These are phyloP conservation scores for Neurospora terricola DNA, from an alignment of 495 filamentous ascomycete species.

Conservation along the genomic window DNA sequence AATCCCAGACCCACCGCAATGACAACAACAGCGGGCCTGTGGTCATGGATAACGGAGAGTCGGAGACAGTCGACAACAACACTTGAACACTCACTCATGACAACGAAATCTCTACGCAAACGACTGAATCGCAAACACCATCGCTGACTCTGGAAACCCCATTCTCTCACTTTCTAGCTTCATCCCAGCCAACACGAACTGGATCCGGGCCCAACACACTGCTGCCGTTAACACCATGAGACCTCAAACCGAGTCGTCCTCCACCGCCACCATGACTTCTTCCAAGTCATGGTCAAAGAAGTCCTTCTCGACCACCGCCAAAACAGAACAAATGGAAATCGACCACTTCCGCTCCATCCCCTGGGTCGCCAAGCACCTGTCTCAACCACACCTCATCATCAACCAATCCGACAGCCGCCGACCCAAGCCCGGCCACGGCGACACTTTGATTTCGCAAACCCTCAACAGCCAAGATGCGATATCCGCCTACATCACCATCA, in stretches of 20 bases:
- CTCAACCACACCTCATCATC: conserved; percentile 17
- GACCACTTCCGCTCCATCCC: conserved; percentile 44
- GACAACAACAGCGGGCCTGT: not conserved
- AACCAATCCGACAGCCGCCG: conserved; percentile 27
- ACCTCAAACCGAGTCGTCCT: not conserved
- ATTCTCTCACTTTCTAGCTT: not conserved
- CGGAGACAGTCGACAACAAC: not conserved
- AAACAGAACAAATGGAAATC: conserved; percentile 17
- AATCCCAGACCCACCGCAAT: not conserved
- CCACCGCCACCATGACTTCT: not conserved
- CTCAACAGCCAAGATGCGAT: conserved; percentile 45
- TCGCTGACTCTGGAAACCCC: not conserved
- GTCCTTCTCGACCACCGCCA: not conserved
- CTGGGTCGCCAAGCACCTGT: conserved; percentile 45
- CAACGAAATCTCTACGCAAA: not conserved
- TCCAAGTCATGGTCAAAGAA: not conserved
- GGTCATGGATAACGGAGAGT: not conserved
- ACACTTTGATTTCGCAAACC: conserved; percentile 46
- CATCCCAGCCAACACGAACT: not conserved
- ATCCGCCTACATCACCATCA: conserved; percentile 35
- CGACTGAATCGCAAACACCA: not conserved
- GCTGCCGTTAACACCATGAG: not conserved
- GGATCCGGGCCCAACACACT: not conserved
- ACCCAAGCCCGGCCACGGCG: conserved; percentile 35
- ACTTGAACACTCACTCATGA: not conserved